phyloP scores from a whole-genome alignment of 345 rosid genomes.

The Syzygium jambos region DNA sequence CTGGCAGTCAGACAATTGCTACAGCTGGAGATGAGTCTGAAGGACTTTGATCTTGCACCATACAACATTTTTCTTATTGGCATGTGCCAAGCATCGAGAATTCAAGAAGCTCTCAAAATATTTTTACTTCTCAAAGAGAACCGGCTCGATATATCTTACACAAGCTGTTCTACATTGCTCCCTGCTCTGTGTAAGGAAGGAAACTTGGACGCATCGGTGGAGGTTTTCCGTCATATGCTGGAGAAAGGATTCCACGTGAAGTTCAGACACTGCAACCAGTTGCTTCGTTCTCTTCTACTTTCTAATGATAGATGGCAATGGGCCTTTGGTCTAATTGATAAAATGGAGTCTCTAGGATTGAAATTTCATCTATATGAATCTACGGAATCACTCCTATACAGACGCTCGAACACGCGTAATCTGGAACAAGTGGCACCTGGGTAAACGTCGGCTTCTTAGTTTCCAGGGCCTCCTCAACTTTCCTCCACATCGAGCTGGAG shows the following conservation, averaged over 20 bases:
- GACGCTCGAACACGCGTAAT: background rate
- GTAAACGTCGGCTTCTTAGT: background rate
- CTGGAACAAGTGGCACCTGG: conserved; percentile 15
- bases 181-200: conserved; percentile 39
- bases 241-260: conserved; percentile 47
- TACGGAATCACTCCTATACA: conserved; percentile 22
- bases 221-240: conserved; percentile 62
- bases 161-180: conserved; percentile 77
- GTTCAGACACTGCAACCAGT: conserved; percentile 45
- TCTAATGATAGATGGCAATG: conserved; percentile 20
- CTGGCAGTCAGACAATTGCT: conserved; percentile 47
- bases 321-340: conserved; percentile 34
- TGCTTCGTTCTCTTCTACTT: conserved; percentile 37
- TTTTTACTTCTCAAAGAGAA: conserved; percentile 53
- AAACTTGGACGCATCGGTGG: conserved; percentile 45
- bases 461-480: background rate
- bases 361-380: conserved; percentile 32
- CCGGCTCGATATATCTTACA: conserved; percentile 42
- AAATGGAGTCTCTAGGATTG: conserved; percentile 60
- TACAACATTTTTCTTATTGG: conserved; percentile 72
- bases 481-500: background rate
- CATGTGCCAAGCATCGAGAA: conserved; percentile 54
- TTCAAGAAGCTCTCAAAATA: conserved; percentile 50
- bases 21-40: conserved; percentile 38
- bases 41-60: conserved; percentile 43